Evolutionary conservation across 345 rosid species (phyloP), one percentile per base, ranked within the genome.

Genomic region (Ceriops decandra): DNA sequence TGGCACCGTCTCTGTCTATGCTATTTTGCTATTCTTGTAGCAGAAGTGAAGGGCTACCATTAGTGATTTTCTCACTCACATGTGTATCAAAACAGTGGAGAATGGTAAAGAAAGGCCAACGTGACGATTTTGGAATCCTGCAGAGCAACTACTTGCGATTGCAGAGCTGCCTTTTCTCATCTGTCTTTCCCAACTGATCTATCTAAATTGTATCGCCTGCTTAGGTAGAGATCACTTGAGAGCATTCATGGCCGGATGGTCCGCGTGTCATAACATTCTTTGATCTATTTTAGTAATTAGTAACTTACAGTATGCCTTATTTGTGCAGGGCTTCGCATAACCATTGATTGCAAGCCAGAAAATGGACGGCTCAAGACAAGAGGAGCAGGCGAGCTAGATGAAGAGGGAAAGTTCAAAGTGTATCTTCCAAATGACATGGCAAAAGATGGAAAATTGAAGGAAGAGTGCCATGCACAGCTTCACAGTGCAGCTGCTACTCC

Each of bases 381-480:
- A 22, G 73, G 67, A 7, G 10, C 9, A 6, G 73, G 60, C 9
- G 33, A 62, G 32, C 53, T 70, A 8, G 67, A 70, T 64, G 52
- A 32, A 53, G 52, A 24, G 22, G 73, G 73, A 31, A 70, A 60
- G 26, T 70, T 70, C 67, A 70, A 27, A 35, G 73, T 53, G 24
- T 30, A 61, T 6, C 73, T 70, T 38, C 54, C 73, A 27, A 31
- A 11, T 51, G 67, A 70, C 32, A 11, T 70, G 3, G 61, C 36
- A 10, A 16, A 35, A 33, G 61, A 51, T 36, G 67, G 60, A 19
- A 70, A 35, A 26, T 36, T 70, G 31, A 70, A 52, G 47, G 52
- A 70, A 53, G 61, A 70, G 24, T 70, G 73, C 61, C 62, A 70
- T 33, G 73, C 73, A 13, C 73, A 53, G 54, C 73, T 70, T 54